Evolutionary conservation across 805 yeast species (phyloP).

Genomic region (Lipomyces starkeyi): DNA sequence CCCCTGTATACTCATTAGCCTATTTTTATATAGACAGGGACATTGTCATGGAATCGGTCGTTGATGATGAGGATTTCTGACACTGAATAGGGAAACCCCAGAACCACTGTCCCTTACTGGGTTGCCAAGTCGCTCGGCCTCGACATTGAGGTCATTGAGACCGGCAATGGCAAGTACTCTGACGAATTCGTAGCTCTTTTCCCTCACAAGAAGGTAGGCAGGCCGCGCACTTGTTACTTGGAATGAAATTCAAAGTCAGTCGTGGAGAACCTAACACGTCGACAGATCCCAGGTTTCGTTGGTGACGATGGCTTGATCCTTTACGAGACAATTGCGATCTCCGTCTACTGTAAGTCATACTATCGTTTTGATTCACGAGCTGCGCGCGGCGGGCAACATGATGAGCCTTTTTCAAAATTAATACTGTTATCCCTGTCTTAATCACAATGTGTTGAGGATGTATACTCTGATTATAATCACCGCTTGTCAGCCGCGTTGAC

Average conservation of each 20-base stretch:
- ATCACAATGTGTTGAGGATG: slow-evolving; percentile 35
- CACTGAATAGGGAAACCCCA: slow-evolving; percentile 35
- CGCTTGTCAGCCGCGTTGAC: not conserved
- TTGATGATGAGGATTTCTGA: not conserved
- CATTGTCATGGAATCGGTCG: slow-evolving; percentile 1
- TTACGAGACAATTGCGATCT: slow-evolving; percentile 67
- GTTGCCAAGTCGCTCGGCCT: slow-evolving; percentile 61
- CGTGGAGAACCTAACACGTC: not conserved
- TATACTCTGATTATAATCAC: slow-evolving; percentile 17
- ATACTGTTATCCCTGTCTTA: slow-evolving; percentile 54
- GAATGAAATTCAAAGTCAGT: not conserved
- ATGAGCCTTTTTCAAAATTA: slow-evolving; percentile 40
- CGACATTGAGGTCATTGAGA: slow-evolving; percentile 56
- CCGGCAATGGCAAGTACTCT: slow-evolving; percentile 46
- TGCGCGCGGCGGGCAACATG: slow-evolving; percentile 41
- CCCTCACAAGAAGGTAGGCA: slow-evolving; percentile 58
- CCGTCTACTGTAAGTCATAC: slow-evolving; percentile 54
- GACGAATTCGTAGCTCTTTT: slow-evolving; percentile 55
- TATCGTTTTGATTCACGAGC: not conserved
- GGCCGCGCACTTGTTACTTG: not conserved
- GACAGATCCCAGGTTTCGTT: slow-evolving; percentile 59
- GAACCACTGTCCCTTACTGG: slow-evolving; percentile 33
- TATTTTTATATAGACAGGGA: slow-evolving; percentile 7
- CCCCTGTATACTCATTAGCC: not conserved
- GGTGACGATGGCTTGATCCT: slow-evolving; percentile 71